These are phyloP conservation scores for Xylaria sp. DNA, from an alignment of 2,329 filamentous ascomycete genomes.

Conservation along the genomic window DNA sequence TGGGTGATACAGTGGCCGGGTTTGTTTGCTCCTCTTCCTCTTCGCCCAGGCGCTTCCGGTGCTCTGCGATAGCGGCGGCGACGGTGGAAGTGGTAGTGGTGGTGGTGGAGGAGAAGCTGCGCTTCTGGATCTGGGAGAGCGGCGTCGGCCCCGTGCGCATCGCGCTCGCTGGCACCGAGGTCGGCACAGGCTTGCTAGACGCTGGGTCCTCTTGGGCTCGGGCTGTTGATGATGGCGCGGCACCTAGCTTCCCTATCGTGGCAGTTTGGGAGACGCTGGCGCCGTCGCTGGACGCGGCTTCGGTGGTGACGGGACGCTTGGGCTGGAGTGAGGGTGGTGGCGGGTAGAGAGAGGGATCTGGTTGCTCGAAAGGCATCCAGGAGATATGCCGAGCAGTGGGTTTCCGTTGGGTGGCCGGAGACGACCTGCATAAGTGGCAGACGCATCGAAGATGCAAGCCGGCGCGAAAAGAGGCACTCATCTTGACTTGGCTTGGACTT, in stretches of 20 bases:
- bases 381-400: slow-evolving; percentile 36
- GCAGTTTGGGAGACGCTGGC: slow-evolving; percentile 4
- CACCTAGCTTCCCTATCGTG: not conserved
- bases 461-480: slow-evolving; percentile 32
- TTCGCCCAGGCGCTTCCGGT: not conserved
- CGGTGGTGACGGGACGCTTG: slow-evolving; percentile 26
- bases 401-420: slow-evolving; percentile 10
- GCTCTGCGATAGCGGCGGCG: too few relatives aligned
- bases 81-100: too few relatives aligned
- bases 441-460: slow-evolving; percentile 10
- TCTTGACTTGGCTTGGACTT: slow-evolving; percentile 18
- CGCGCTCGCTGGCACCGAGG: slow-evolving; percentile 22
- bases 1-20: not conserved
- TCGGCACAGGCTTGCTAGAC: slow-evolving; percentile 17
- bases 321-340: slow-evolving; percentile 19
- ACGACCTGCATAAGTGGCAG: not conserved
- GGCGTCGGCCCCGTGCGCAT: slow-evolving; percentile 19
- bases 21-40: not conserved
- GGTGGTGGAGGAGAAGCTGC: slow-evolving; percentile 10
- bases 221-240: not conserved
- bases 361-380: slow-evolving; percentile 47
- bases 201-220: slow-evolving; percentile 6
- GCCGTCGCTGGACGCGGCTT: slow-evolving; percentile 7
- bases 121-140: slow-evolving; percentile 36
- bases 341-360: slow-evolving; percentile 43